Base-by-base conservation (phyloP, 2,329 filamentous ascomycete genomes). In the Penicillium sp. region DNA sequence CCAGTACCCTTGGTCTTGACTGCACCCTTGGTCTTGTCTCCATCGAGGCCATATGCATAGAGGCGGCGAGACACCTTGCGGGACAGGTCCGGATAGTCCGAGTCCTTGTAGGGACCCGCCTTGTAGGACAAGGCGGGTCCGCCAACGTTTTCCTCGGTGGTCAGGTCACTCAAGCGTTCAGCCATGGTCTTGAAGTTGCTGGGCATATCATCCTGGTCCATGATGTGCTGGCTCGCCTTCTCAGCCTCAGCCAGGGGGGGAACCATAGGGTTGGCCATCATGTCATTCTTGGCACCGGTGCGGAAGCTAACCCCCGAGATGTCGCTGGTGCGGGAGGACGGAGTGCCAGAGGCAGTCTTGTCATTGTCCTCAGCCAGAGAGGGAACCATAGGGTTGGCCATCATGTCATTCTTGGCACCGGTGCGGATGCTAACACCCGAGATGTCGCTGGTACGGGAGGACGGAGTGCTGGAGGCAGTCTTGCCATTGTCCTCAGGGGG, bases 51-150 rank as follows among this genome's bases (percentile, higher is more conserved):
- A 6, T 49, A 53, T 3, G 43, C 31, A 10, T 37, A 61, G 4
- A 49, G 50, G 5, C 51, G 55, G 14, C 55, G 55, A 15, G 55
- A 53, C 47, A 53, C 58, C 35, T 47, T 51, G 11, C 54, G 54
- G 17, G 20, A 58, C 8, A 43, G 5, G 10, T 14, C 11, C 35
- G 45, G 35, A 3, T 38, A 34, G 7, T 50, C 48, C 2, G 20
- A 35, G 10, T 37, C 31, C 5, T n/a, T n/a, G n/a, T 34, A 17
- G 28, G 17, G 4, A 15, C 37, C 10, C 20, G 20, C 20, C 20
- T 20, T 20, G 20, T 20, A 20, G 20, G 20, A 20, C 20, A 20
- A 20, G 20, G 20, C 20, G 20, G 20, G 20, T 20, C 20, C 20
- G 2, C 45, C 45, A 15, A 25, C 28, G 3, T 14, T 1, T 2